phyloP scores from a whole-genome alignment of 176 grass and related monocot genomes.

The Oryza brachyantha region DNA sequence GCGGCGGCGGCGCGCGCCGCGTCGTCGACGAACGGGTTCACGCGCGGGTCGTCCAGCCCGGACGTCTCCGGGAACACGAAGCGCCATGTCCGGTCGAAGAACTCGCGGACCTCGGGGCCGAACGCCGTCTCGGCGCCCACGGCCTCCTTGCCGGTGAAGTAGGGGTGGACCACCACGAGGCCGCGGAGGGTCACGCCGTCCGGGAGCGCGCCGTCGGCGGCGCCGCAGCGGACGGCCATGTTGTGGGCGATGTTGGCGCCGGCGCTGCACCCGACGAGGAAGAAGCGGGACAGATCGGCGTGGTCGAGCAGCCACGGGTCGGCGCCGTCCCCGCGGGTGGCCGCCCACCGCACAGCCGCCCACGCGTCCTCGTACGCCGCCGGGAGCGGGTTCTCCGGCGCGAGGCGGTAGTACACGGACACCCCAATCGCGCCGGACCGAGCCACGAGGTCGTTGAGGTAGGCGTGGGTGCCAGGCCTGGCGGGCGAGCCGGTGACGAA shows the following conservation, averaged over 20 bases:
- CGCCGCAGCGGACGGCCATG: constrained; percentile 48
- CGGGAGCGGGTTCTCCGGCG: constrained; percentile 71
- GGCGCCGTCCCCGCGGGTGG: constrained; percentile 24
- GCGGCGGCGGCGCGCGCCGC: constrained; percentile 33
- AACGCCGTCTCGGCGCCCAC: constrained; percentile 34
- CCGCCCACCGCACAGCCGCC: constrained; percentile 56
- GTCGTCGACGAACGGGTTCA: constrained; percentile 53
- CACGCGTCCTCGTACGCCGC: constrained; percentile 71
- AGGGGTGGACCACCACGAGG: constrained; percentile 47
- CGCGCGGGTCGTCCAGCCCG: constrained; percentile 50
- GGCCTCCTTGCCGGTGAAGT: constrained; percentile 55
- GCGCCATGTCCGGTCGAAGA: constrained; percentile 46
- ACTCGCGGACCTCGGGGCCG: constrained; percentile 29
- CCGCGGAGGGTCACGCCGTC: constrained; percentile 38
- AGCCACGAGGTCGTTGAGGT: constrained; percentile 65
- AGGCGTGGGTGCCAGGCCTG: constrained; percentile 57
- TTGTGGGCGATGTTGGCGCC: constrained; percentile 71
- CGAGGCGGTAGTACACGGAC: constrained; percentile 79
- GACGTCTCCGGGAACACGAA: constrained; percentile 48
- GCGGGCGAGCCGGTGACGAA: constrained; percentile 59
- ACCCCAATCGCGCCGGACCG: constrained; percentile 50
- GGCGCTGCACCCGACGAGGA: constrained; percentile 63
- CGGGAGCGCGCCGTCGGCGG: constrained; percentile 34
- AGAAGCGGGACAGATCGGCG: constrained; percentile 56
- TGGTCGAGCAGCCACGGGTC: constrained; percentile 66